Conservation (phyloP, 2,329 filamentous ascomycete genomes). For the Aspergillus melleus region DNA sequence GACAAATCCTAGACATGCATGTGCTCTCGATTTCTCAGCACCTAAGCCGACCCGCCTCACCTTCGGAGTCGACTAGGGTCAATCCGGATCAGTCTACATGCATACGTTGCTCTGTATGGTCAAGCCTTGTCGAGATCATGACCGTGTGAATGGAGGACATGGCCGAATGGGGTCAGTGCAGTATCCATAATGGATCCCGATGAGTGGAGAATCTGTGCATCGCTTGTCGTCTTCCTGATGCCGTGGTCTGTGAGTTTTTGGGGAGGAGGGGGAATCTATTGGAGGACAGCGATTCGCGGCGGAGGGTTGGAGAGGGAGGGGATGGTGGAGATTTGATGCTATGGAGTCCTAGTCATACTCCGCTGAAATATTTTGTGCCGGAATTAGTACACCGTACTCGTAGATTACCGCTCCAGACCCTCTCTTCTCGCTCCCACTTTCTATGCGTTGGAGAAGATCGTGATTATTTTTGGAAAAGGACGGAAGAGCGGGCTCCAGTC, state of each 20-base stretch:
- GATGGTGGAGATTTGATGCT: background rate
- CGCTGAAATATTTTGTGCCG: background rate
- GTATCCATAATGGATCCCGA: background rate
- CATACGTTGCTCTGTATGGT: background rate
- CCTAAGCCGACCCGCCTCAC: background rate
- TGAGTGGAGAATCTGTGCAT: background rate
- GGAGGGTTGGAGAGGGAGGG: background rate
- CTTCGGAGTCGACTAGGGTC: background rate
- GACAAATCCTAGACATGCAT: background rate
- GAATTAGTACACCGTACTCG: background rate
- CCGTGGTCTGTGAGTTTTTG: background rate
- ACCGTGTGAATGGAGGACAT: background rate
- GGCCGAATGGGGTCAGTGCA: background rate
- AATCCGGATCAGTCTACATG: background rate
- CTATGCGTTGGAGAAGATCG: background rate
- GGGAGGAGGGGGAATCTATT: background rate
- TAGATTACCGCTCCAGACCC: background rate
- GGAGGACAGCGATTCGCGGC: background rate
- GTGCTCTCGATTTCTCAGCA: background rate
- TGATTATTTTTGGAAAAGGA: background rate
- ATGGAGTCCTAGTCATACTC: background rate
- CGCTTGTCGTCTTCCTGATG: background rate
- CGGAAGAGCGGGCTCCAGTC: background rate
- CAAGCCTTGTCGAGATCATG: background rate
- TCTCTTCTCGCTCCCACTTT: background rate